Evolutionary conservation across 164 flowering plant genomes (phyloP).

Genomic region (Piper longum): DNA sequence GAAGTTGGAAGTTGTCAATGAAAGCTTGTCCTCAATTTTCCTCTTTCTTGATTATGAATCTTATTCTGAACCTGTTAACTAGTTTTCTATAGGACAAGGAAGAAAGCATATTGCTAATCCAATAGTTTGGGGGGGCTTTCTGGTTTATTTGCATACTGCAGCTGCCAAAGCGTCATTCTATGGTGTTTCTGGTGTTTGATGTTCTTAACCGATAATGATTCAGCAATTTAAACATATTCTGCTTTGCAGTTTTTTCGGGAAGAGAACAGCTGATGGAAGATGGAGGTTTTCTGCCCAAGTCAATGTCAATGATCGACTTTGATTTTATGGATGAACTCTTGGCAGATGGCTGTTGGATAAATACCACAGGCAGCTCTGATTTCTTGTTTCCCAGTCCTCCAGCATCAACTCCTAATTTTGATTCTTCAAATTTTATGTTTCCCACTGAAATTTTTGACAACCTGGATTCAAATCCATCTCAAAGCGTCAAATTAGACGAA

Average conservation of each 20-base stretch:
- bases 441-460: conserved; percentile 17
- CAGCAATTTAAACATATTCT: conserved; percentile 1
- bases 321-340: conserved; percentile 60
- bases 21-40: not conserved
- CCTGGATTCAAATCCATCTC: conserved; percentile 11
- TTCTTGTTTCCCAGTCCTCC: conserved; percentile 33
- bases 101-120: no score
- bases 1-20: not conserved
- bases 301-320: conserved; percentile 30
- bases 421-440: conserved; percentile 26
- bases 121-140: no score
- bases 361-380: conserved; percentile 41
- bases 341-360: conserved; percentile 71
- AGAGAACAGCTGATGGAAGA: conserved; percentile 40
- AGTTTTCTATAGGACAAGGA: not conserved
- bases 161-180: not conserved
- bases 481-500: conserved; percentile 17
- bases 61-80: not conserved
- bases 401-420: conserved; percentile 18
- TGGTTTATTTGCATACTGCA: not conserved
- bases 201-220: not conserved
- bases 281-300: conserved; percentile 21
- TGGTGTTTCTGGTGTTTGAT: not conserved
- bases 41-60: not conserved
- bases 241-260: conserved; percentile 2